Evolutionary conservation across 257 asterid genomes (phyloP).

Genomic region (Primulina huaijiensis): DNA sequence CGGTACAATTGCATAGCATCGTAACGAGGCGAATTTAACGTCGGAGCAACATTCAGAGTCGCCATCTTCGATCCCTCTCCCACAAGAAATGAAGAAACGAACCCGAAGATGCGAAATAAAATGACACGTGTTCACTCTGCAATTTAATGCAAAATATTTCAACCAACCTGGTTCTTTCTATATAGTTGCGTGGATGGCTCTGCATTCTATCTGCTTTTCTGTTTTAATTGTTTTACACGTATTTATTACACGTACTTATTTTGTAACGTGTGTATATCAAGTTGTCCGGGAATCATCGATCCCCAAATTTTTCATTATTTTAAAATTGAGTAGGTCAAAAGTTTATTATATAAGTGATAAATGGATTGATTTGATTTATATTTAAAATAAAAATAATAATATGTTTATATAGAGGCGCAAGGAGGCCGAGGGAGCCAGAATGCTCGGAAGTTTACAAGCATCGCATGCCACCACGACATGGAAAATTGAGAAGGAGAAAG

Average conservation of each 20-base stretch:
- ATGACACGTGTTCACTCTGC: background rate
- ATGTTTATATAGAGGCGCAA: conserved; percentile 32
- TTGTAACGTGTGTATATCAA: no score
- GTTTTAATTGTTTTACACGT: background rate
- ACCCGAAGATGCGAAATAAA: no score
- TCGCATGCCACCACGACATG: conserved; percentile 78
- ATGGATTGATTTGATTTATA: background rate
- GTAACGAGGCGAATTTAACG: conserved; percentile 76
- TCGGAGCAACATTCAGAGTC: conserved; percentile 58
- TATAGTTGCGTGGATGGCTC: no score
- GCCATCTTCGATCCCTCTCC: conserved; percentile 43
- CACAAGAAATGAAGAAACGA: background rate
- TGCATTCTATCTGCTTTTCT: background rate
- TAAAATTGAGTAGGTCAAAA: no score
- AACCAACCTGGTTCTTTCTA: no score
- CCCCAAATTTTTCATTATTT: no score
- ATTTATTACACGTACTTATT: background rate
- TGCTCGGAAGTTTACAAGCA: conserved; percentile 64
- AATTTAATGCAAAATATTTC: no score
- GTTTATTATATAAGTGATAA: no score
- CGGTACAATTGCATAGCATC: conserved; percentile 77
- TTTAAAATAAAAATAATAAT: background rate
- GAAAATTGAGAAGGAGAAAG: conserved; percentile 96
- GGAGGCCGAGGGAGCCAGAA: conserved; percentile 72
- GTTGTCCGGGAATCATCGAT: no score